Base-by-base conservation (phyloP, 2,329 filamentous ascomycete species). In the Epichloe gansuensis region DNA sequence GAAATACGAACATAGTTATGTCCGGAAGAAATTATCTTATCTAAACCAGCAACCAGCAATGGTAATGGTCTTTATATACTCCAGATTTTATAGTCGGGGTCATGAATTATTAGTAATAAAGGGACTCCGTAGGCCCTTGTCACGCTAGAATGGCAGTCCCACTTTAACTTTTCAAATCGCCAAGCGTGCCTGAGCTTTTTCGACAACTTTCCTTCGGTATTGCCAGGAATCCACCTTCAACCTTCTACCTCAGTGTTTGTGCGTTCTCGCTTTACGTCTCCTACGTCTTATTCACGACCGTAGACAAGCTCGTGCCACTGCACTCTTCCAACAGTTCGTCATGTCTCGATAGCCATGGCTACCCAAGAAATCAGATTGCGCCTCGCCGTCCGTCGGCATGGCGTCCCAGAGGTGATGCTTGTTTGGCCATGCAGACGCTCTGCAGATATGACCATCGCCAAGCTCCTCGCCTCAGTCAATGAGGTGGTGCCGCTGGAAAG, bases 401-500 rank as follows among this genome's bases (percentile, higher is more conserved):
- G 77, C 44, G 75, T 93, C 25, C 88, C 89, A 7, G 78, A 86
- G 42, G 78, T 82, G 52, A 80, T 81, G 57, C 76, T 93, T 52
- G 73, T 91, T 42, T 91, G 88, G 82, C 78, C 80, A 31, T 78
- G 85, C 17, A 68, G 75, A 50, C 70, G 73, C 59, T 69, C 74
- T 51, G 72, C 74, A 13, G 76, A 83, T 46, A 76, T 82, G 51
- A 95, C 88, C 2, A 76, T 95, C 55, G 78, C 86, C 34, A 81
- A 85, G 59, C 78, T 96, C 2, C 74, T 96, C 39, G 81, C 86
- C 57, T 79, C 88, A 55, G 75, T 96, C 59, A 91, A 94, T 67
- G 80, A 87, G 44, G 76, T 86, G 15, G 73, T 96, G 2, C 90
- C 91, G 0, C 79, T 97, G 0, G 90, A 95, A 70, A 82, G 83